A percentile compares a stretch with the other conserved stretches of the same genome.
Evolutionary conservation across 2,329 filamentous ascomycete species (phyloP).

Genomic region (Coniochaeta pulveracea): DNA sequence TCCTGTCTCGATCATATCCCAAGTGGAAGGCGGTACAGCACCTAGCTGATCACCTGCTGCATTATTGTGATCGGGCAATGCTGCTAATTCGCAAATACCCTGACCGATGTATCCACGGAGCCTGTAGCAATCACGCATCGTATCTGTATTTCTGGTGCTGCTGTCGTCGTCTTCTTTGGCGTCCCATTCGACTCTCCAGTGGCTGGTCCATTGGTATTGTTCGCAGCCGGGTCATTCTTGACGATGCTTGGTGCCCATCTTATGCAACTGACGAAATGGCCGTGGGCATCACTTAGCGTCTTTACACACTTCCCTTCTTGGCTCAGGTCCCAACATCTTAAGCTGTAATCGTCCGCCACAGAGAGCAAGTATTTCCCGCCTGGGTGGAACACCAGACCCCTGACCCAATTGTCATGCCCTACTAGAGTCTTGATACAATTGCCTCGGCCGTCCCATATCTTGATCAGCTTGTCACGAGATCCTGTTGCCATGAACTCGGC

Average conservation of each 20-base stretch:
- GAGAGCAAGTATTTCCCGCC: conserved; percentile 84
- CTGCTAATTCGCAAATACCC: conserved; percentile 2
- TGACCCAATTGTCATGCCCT: conserved; percentile 93
- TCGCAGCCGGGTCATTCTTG: conserved; percentile 39
- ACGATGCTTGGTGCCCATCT: conserved; percentile 73
- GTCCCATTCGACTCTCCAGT: conserved; percentile 1
- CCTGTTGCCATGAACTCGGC: conserved; percentile 88
- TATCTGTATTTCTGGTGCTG: background rate
- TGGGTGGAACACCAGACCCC: conserved; percentile 77
- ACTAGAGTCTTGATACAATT: conserved; percentile 73
- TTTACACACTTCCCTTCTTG: conserved; percentile 90
- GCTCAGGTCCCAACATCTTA: conserved; percentile 85
- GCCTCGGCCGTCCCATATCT: conserved; percentile 78
- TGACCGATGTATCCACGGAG: background rate
- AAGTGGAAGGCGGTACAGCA: too few relatives aligned
- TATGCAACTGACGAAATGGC: conserved; percentile 76
- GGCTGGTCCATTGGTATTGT: conserved; percentile 16
- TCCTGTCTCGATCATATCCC: too few relatives aligned
- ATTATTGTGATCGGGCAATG: too few relatives aligned
- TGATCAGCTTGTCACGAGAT: conserved; percentile 81
- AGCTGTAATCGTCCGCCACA: conserved; percentile 79
- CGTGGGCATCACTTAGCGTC: conserved; percentile 64
- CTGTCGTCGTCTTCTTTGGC: background rate
- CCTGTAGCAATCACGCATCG: conserved; percentile 2
- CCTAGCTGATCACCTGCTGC: too few relatives aligned